phyloP scores from a whole-genome alignment of 305 asterid genomes.

The Fraxinus ornus region DNA sequence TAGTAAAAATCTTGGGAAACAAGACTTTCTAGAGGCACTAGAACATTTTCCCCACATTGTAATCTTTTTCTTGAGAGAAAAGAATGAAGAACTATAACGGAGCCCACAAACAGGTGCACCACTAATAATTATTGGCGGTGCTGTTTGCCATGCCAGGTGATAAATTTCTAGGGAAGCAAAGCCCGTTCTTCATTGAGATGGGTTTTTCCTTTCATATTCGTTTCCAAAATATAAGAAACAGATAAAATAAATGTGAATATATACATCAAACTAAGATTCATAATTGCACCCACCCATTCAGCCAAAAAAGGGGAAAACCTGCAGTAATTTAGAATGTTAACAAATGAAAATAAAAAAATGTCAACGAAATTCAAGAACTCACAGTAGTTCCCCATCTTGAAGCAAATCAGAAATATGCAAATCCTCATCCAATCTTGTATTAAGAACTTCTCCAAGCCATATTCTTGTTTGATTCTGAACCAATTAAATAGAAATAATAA shows the following conservation, averaged over 20 bases:
- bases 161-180: neutral
- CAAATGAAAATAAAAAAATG: neutral
- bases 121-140: neutral
- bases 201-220: neutral
- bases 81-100: neutral
- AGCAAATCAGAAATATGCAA: conserved; percentile 68
- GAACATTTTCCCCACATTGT: neutral
- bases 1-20: neutral
- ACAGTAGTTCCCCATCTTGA: conserved; percentile 91
- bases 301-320: neutral
- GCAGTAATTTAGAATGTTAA: neutral
- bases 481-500: neutral
- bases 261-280: conserved; percentile 7
- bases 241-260: neutral
- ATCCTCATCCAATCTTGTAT: conserved; percentile 57
- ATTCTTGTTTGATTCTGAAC: conserved; percentile 75
- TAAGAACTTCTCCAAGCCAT: conserved; percentile 80
- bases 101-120: neutral
- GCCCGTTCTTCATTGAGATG: neutral
- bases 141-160: neutral
- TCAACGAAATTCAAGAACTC: conserved; percentile 28
- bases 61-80: neutral
- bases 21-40: neutral
- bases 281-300: neutral
- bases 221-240: neutral